Percentiles rank a stretch among this genome's conserved stretches.
Evolutionary conservation across 176 grass and related monocot species (phyloP).

Genomic region (Musa troglodytarum): DNA sequence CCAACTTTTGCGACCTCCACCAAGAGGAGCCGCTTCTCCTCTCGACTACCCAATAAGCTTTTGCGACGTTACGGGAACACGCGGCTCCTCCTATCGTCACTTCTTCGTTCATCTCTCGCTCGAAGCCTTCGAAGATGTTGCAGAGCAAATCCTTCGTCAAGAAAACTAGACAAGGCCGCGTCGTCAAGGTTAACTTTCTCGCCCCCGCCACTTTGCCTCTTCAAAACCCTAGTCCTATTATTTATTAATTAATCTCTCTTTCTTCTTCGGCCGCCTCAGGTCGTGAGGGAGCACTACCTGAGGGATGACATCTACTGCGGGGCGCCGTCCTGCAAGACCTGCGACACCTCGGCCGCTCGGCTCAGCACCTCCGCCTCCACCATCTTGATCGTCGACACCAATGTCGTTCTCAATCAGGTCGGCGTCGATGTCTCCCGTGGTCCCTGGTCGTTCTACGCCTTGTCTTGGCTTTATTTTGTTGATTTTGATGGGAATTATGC

Average conservation of each 20-base stretch:
- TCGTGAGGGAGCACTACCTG: constrained; percentile 96
- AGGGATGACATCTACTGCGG: constrained; percentile 88
- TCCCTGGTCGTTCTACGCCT: not conserved
- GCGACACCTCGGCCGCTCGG: constrained; percentile 40
- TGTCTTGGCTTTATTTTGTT: not conserved
- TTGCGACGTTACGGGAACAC: no score
- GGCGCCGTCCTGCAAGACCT: constrained; percentile 47
- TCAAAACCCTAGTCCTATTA: constrained; percentile 5
- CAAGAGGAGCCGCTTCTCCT: no score
- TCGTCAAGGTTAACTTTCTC: constrained; percentile 49
- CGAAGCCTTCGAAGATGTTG: constrained; percentile 34
- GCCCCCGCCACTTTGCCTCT: not conserved
- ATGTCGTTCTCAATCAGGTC: constrained; percentile 90
- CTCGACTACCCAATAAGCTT: no score
- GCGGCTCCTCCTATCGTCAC: no score
- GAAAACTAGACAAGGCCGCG: constrained; percentile 85
- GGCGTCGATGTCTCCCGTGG: not conserved
- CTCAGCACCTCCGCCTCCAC: constrained; percentile 41
- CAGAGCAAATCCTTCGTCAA: constrained; percentile 98
- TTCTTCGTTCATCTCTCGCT: not conserved
- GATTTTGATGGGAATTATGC: not conserved
- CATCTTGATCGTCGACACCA: constrained; percentile 87
- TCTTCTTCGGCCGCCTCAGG: constrained; percentile 20
- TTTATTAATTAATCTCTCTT: not conserved
- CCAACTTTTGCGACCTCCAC: no score